Evolutionary conservation across 192 early-diverging fungal genomes (phyloP).

Genomic region (Powellomyces hirtus): DNA sequence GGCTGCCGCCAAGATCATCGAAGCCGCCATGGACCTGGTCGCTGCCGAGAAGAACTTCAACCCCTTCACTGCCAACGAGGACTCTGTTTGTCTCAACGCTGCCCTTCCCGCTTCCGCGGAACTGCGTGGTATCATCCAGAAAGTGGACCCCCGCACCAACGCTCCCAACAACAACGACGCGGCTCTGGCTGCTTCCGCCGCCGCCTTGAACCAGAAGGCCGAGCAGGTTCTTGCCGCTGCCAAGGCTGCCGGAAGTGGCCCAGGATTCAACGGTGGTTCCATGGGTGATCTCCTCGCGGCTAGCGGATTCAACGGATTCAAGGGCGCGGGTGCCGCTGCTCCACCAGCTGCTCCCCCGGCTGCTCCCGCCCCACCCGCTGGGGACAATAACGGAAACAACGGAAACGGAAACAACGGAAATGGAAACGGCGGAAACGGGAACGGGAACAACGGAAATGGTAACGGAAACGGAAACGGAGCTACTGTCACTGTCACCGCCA

Average conservation of each 20-base stretch:
- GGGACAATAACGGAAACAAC: neutral
- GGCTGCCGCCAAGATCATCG: conserved; percentile 8
- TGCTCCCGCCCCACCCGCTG: neutral
- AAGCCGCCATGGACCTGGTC: conserved; percentile 20
- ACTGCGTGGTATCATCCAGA: conserved; percentile 26
- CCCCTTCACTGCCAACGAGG: conserved; percentile 13
- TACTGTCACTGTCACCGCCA: neutral
- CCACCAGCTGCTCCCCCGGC: conserved; percentile 1
- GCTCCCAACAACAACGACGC: conserved; percentile 17
- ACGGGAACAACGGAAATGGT: neutral
- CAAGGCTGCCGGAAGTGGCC: conserved; percentile 17
- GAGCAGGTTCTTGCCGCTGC: conserved; percentile 9
- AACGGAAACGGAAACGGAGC: neutral
- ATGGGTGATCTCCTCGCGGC: conserved; percentile 15
- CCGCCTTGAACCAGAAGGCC: neutral
- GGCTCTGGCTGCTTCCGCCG: neutral
- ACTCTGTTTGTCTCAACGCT: conserved; percentile 13
- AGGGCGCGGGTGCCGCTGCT: neutral
- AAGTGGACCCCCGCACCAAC: conserved; percentile 18
- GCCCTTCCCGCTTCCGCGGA: conserved; percentile 20
- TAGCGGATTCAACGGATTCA: neutral
- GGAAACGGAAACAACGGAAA: neutral
- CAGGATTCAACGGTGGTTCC: conserved; percentile 10
- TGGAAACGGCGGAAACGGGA: neutral
- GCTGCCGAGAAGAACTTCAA: conserved; percentile 38